Conservation (phyloP, 129 eudicot species). For the Heracleum sosnowskyi region DNA sequence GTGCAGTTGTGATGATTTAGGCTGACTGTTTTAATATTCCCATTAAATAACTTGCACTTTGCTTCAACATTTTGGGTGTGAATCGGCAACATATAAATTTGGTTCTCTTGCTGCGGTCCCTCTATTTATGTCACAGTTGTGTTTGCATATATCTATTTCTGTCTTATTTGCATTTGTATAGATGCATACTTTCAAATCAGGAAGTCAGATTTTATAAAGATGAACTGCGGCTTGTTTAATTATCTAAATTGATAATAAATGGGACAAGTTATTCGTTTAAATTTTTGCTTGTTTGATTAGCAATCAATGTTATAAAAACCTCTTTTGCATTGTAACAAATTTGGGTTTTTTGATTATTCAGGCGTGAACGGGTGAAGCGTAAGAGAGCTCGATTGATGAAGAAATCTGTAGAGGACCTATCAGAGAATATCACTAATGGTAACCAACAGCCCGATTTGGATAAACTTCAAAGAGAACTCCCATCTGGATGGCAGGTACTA, state of each 20-base stretch:
- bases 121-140: neutral
- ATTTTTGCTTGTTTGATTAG: neutral
- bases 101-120: neutral
- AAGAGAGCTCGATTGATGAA: slow-evolving; percentile 51
- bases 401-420: slow-evolving; percentile 32
- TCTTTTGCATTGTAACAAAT: neutral
- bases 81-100: neutral
- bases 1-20: neutral
- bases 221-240: neutral
- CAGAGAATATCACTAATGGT: slow-evolving; percentile 25
- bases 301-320: neutral
- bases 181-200: neutral
- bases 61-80: too few species aligned
- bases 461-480: slow-evolving; percentile 53
- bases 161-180: neutral
- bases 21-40: neutral
- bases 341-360: slow-evolving; percentile 15
- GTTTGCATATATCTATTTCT: neutral
- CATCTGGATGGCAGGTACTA: slow-evolving; percentile 88
- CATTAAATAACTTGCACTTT: neutral
- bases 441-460: slow-evolving; percentile 53
- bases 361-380: slow-evolving; percentile 94
- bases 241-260: neutral
- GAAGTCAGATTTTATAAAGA: neutral
- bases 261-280: neutral